phyloP scores from a whole-genome alignment of 176 grass and related monocot genomes.

The Phoenix dactylifera region DNA sequence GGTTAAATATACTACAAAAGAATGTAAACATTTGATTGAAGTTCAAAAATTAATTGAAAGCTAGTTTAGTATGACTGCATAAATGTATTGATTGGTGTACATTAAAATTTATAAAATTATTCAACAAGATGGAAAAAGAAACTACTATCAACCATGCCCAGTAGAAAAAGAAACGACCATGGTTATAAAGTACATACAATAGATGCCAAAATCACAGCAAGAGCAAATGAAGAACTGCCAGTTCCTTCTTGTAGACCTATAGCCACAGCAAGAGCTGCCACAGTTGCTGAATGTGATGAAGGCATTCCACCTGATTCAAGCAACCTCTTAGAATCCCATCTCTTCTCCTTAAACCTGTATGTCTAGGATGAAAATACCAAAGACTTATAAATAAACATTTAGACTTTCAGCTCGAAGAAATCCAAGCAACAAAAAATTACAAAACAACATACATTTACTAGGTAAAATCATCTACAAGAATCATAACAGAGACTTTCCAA shows the following conservation, averaged over 20 bases:
- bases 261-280: slow-evolving; percentile 58
- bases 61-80: too few relatives aligned
- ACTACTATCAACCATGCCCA: too few relatives aligned
- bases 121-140: too few relatives aligned
- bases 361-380: slow-evolving; percentile 59
- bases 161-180: slow-evolving; percentile 9
- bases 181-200: slow-evolving; percentile 49
- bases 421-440: background rate
- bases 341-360: slow-evolving; percentile 98
- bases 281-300: slow-evolving; percentile 82
- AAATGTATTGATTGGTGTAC: too few relatives aligned
- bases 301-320: slow-evolving; percentile 74
- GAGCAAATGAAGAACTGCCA: slow-evolving; percentile 62
- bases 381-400: slow-evolving; percentile 16
- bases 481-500: background rate
- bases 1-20: too few relatives aligned
- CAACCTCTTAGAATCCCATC: slow-evolving; percentile 82
- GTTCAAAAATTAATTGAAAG: too few relatives aligned
- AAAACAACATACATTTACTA: too few relatives aligned
- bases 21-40: too few relatives aligned
- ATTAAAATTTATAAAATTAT: too few relatives aligned
- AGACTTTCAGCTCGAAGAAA: background rate
- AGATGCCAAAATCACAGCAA: slow-evolving; percentile 72
- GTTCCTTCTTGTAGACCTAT: slow-evolving; percentile 69
- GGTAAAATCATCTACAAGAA: too few relatives aligned